Evolutionary conservation across 345 rosid species (phyloP), one percentile per base, ranked within the genome.

Genomic region (Brassica incana): DNA sequence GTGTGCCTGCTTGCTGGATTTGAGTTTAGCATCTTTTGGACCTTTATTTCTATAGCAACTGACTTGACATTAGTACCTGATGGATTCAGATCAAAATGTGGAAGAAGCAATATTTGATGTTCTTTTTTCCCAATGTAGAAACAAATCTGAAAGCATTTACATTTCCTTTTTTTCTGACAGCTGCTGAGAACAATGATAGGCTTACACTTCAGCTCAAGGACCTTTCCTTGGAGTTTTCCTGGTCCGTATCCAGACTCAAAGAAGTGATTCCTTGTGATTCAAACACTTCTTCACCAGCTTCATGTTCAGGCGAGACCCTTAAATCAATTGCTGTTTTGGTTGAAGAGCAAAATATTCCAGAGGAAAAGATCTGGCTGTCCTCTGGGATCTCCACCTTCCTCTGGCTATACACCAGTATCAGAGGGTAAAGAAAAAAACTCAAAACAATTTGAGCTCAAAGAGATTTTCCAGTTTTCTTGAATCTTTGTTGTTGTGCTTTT

Each of bases 391-490:
- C 70, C 6, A 95, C 98, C 8, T 96, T 96, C 84, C 87, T 96
- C 69, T 96, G 97, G 95, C 72, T 96, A 72, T 93, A 92, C 87
- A 85, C 90, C 75, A 90, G 89, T 48, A 93, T 93, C 80, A 77
- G 78, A 72, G 99, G 99, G 99, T 96, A 86, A 61, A 78, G 12
- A 59, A 59, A 58, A 3, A 58, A 6, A 3, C 72, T 12, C 7
- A 20, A 6, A 52, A 5, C 15, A 56, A 25, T 63, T 14, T 14
- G 18, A 15, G 6, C 60, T 61, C 59, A 8, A 50, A 65, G 14
- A 52, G 35, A 33, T 7, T 65, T n/a, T 59, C 43, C 38, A 11
- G 32, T 43, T 0, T 15, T 40, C 14, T 75, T 56, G 45, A 35
- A 48, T 70, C 56, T 38, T 38, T 23, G 14, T 58, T 69, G 16